These are phyloP conservation scores for Zygosaccharomyces pseudorouxii DNA, from an alignment of 805 yeast genomes.

Conservation along the genomic window DNA sequence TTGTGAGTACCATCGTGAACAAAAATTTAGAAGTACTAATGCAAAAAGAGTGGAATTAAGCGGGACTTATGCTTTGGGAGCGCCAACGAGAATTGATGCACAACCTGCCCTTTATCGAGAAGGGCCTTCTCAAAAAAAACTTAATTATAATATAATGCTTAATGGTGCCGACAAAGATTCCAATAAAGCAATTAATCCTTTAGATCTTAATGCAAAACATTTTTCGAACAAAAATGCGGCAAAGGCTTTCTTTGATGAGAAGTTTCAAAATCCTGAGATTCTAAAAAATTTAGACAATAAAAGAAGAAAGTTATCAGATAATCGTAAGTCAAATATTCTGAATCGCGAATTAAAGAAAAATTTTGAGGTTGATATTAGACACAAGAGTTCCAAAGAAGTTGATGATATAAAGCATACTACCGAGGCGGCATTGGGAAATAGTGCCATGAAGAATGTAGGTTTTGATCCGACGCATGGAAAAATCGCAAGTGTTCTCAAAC, in stretches of 20 bases:
- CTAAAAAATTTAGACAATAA: constrained; percentile 38
- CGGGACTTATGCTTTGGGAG: constrained; percentile 51
- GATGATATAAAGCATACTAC: constrained; percentile 28
- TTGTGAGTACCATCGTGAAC: constrained; percentile 71
- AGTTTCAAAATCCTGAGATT: constrained; percentile 46
- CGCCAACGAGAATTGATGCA: constrained; percentile 47
- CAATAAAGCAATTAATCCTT: constrained; percentile 25
- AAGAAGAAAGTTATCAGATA: constrained; percentile 40
- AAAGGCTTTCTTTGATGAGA: constrained; percentile 48
- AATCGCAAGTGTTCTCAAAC: constrained; percentile 19
- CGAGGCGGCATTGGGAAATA: constrained; percentile 39
- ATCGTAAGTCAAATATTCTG: constrained; percentile 29
- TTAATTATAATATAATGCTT: constrained; percentile 11
- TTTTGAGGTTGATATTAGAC: constrained; percentile 20
- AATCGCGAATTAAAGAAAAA: constrained; percentile 31
- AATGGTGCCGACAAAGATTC: constrained; percentile 4
- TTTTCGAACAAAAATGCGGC: constrained; percentile 43
- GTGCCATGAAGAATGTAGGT: constrained; percentile 42
- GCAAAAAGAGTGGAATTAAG: constrained; percentile 75
- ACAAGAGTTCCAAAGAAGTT: constrained; percentile 11
- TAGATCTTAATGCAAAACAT: constrained; percentile 22
- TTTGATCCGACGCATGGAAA: constrained; percentile 47
- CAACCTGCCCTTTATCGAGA: constrained; percentile 42
- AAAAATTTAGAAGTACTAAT: constrained; percentile 46
- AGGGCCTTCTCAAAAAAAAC: constrained; percentile 1